Conservation (phyloP, 2,329 filamentous ascomycete species). For the Aspergillus sp. region DNA sequence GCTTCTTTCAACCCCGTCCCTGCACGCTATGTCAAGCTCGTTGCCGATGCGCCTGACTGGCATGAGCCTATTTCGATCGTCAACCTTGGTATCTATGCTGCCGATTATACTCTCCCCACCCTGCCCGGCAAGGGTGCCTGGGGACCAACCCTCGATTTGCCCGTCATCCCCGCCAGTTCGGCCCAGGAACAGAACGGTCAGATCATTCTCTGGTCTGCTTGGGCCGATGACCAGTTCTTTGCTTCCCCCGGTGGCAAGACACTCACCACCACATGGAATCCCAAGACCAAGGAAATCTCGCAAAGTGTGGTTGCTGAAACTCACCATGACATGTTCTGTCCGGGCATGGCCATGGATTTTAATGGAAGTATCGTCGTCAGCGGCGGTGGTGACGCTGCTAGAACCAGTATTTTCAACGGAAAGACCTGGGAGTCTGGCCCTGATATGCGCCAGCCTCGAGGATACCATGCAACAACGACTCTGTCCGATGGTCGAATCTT, state of each 20-base stretch:
- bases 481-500: conserved; percentile 57
- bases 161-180: conserved; percentile 24
- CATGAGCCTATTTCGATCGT: no score
- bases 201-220: conserved; percentile 17
- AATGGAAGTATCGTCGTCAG: conserved; percentile 49
- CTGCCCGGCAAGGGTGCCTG: conserved; percentile 18
- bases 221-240: conserved; percentile 18
- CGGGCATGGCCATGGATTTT: conserved; percentile 15
- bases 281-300: conserved; percentile 34
- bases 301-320: conserved; percentile 21
- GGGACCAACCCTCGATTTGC: conserved; percentile 28
- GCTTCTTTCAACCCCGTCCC: no score
- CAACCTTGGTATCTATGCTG: no score
- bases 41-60: no score
- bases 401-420: conserved; percentile 52
- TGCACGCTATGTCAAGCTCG: no score
- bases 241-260: conserved; percentile 19
- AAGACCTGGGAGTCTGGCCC: conserved; percentile 40
- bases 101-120: no score
- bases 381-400: conserved; percentile 52
- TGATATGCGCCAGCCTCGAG: conserved; percentile 49
- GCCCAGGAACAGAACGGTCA: conserved; percentile 18
- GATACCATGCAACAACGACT: conserved; percentile 55
- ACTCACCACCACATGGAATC: conserved; percentile 17
- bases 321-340: conserved; percentile 35